Conservation (phyloP, 768 basidiomycete genomes). For the Pisolithus albus region DNA sequence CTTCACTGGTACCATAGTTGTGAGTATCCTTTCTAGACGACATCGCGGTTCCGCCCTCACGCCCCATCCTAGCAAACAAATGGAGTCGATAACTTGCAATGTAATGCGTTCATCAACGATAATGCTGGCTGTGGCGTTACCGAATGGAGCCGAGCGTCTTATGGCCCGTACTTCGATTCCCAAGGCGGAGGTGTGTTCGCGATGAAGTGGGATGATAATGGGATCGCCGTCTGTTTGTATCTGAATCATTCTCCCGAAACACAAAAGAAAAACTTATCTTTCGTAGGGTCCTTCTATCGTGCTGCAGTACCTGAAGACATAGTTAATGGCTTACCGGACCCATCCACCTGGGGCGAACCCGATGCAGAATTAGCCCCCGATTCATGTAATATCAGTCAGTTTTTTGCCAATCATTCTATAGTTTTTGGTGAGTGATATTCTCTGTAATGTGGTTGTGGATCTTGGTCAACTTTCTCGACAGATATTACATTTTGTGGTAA, state of each 20-base stretch:
- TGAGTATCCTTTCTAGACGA: slow-evolving; percentile 27
- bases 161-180: slow-evolving; percentile 74
- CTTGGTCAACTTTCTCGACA: slow-evolving; percentile 24
- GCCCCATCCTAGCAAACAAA: slow-evolving; percentile 35
- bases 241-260: not conserved
- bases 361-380: slow-evolving; percentile 51
- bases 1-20: slow-evolving; percentile 60
- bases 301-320: slow-evolving; percentile 69
- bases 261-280: slow-evolving; percentile 1
- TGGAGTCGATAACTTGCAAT: slow-evolving; percentile 45
- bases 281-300: slow-evolving; percentile 75
- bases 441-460: not conserved
- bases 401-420: slow-evolving; percentile 66
- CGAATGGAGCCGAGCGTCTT: slow-evolving; percentile 78
- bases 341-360: slow-evolving; percentile 62
- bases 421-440: slow-evolving; percentile 53
- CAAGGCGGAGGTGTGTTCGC: slow-evolving; percentile 81
- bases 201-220: slow-evolving; percentile 81
- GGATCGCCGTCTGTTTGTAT: slow-evolving; percentile 70
- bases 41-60: slow-evolving; percentile 1
- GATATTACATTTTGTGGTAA: slow-evolving; percentile 81
- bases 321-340: slow-evolving; percentile 50
- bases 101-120: slow-evolving; percentile 42
- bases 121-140: slow-evolving; percentile 75
- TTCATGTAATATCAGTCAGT: slow-evolving; percentile 50